Percentiles rank a stretch among this genome's conserved stretches.
Conservation (phyloP, 495 filamentous ascomycete species). For the Talaromyces proteolyticus region DNA sequence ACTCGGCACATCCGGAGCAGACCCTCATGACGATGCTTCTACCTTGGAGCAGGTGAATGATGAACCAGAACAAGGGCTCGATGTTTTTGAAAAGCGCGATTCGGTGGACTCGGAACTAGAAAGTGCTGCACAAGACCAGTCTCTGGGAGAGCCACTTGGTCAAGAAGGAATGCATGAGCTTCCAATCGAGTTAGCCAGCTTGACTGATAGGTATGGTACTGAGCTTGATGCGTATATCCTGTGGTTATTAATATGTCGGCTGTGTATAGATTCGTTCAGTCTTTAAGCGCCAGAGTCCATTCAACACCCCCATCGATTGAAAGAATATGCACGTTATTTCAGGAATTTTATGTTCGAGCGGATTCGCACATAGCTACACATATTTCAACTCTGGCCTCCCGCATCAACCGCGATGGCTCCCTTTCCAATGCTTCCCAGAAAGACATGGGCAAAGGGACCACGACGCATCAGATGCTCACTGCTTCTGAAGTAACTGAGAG, state of each 20-base stretch:
- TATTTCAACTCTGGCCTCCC: constrained; percentile 71
- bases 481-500: constrained; percentile 74
- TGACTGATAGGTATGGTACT: constrained; percentile 70
- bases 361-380: constrained; percentile 82
- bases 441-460: constrained; percentile 14
- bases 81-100: constrained; percentile 39
- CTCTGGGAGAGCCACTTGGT: background rate
- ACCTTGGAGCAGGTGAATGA: background rate
- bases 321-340: constrained; percentile 78
- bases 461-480: constrained; percentile 88
- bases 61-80: constrained; percentile 16
- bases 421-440: constrained; percentile 35
- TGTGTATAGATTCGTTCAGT: constrained; percentile 74
- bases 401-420: constrained; percentile 60
- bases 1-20: background rate
- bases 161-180: constrained; percentile 64
- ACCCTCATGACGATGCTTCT: background rate
- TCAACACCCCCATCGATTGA: constrained; percentile 78
- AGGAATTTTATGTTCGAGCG: constrained; percentile 87
- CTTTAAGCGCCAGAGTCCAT: constrained; percentile 81
- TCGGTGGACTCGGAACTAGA: constrained; percentile 45
- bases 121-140: background rate
- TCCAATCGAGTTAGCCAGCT: constrained; percentile 83
- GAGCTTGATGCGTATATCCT: background rate
- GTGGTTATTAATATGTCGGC: background rate